Evolutionary conservation across 805 yeast species (phyloP).

Genomic region (Metschnikowia bowlesiae): DNA sequence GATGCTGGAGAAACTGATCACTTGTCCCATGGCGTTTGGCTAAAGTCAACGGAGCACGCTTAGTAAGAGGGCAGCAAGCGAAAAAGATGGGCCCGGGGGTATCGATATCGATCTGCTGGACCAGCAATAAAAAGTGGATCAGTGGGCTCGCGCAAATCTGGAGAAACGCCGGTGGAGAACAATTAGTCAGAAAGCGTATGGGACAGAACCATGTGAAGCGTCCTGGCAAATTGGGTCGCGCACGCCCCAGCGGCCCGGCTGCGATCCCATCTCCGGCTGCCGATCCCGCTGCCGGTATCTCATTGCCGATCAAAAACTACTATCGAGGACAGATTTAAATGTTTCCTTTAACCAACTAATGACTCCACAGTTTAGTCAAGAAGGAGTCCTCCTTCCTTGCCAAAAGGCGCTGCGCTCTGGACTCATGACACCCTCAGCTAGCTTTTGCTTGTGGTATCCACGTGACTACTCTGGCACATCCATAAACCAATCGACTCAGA

Average conservation of each 20-base stretch:
- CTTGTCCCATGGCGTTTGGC: conserved; percentile 64
- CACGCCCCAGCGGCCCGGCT: background rate
- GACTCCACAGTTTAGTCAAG: too few relatives aligned
- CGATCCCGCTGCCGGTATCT: too few relatives aligned
- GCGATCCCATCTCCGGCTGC: background rate
- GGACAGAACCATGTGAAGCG: conserved; percentile 2
- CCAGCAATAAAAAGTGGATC: background rate
- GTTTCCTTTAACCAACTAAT: too few relatives aligned
- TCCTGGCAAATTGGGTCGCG: conserved; percentile 1
- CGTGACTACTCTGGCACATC: too few relatives aligned
- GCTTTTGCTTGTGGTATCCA: too few relatives aligned
- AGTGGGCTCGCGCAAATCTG: background rate
- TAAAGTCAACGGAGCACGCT: background rate
- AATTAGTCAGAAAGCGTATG: background rate
- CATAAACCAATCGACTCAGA: too few relatives aligned
- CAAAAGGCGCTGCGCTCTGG: too few relatives aligned
- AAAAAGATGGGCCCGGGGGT: background rate
- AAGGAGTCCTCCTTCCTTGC: too few relatives aligned
- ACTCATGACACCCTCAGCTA: too few relatives aligned
- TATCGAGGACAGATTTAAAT: too few relatives aligned
- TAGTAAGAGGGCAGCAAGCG: background rate
- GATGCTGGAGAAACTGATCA: conserved; percentile 68
- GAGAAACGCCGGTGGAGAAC: background rate
- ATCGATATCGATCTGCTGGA: background rate
- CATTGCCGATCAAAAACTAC: too few relatives aligned